Base-by-base conservation (phyloP, 495 filamentous ascomycete genomes). In the Daldinia decipiens region DNA sequence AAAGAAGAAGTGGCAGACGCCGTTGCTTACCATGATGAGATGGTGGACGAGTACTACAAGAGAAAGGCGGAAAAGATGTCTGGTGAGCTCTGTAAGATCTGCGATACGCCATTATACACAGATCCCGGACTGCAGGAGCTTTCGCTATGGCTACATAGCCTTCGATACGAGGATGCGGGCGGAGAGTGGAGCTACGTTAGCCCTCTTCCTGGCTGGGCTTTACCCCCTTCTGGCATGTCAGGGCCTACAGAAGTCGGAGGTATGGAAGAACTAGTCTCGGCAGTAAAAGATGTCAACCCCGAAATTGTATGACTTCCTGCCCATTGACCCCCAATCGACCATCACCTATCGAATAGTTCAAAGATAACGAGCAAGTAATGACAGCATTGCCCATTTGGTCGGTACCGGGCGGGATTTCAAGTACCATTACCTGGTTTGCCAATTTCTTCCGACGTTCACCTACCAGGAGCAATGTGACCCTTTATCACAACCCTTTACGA, bases 41-140 rank as follows among this genome's bases (percentile, higher is more conserved):
- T 97, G 84, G 89, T 97, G 39, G 89, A 93, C 52, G 84, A 88
- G 11, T 98, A 98, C 77, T 84, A 94, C 62, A 92, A 93, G 79
- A 86, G 86, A 72, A 93, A 91, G 70, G 94, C 93, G 9, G 96
- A 99, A 82, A 93, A 92, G 76, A 91, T 98, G 85, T 95, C 95
- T 2, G 95, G 96, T 3, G 81, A 92, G 69, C 76, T 86, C 6
- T 99, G 95, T 73, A 83, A 88, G 0, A 78, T 95, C 34, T 99
- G 95, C 80, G 84, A 89, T 47, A 95, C 95, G 6, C 92, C 92
- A 21, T 82, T 99, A 52, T 99, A 98, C 78, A 93, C 91, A 11
- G 95, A 99, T 76, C 95, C 95, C 0, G 93, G 94, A 1, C 72
- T 82, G 11, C 93, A 98, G 71, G 95, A 99, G 82, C 83, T 99